These are phyloP conservation scores for Ceratobasidium sp. DNA, from an alignment of 1,284 basidiomycete species.

Conservation along the genomic window DNA sequence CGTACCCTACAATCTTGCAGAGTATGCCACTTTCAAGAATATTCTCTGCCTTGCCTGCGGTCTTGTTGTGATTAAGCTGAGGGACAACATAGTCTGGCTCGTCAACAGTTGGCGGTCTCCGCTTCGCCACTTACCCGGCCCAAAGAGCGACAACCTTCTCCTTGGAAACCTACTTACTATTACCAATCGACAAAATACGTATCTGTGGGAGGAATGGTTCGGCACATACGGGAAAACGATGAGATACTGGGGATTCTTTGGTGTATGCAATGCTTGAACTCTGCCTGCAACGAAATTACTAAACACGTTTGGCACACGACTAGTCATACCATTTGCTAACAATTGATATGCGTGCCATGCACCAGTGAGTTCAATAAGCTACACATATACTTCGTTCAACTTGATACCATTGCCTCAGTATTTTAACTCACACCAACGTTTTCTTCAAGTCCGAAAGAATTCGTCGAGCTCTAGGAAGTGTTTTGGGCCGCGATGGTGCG, in stretches of 20 bases:
- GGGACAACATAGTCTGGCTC: not conserved
- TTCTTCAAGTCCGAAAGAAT: no score
- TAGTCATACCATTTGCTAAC: constrained; percentile 26
- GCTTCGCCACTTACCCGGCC: constrained; percentile 29
- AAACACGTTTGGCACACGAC: no score
- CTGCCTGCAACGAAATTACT: no score
- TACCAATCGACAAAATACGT: not conserved
- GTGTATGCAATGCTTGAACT: constrained; percentile 28
- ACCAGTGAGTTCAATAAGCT: constrained; percentile 7
- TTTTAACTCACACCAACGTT: no score
- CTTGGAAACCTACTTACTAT: constrained; percentile 37
- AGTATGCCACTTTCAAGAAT: no score
- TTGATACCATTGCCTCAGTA: no score
- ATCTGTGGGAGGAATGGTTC: constrained; percentile 36
- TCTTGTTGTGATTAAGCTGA: not conserved
- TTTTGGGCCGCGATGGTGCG: no score
- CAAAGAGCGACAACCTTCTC: constrained; percentile 6
- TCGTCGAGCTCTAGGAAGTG: not conserved
- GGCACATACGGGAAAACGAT: constrained; percentile 45
- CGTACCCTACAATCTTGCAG: no score
- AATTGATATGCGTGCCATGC: constrained; percentile 39
- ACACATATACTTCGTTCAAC: no score
- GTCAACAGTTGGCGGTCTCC: constrained; percentile 23
- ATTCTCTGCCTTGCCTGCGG: not conserved
- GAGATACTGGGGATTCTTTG: constrained; percentile 24